Evolutionary conservation across 2,329 filamentous ascomycete genomes (phyloP), one percentile per base, ranked within the genome.

Genomic region (Clarireedia paspali): DNA sequence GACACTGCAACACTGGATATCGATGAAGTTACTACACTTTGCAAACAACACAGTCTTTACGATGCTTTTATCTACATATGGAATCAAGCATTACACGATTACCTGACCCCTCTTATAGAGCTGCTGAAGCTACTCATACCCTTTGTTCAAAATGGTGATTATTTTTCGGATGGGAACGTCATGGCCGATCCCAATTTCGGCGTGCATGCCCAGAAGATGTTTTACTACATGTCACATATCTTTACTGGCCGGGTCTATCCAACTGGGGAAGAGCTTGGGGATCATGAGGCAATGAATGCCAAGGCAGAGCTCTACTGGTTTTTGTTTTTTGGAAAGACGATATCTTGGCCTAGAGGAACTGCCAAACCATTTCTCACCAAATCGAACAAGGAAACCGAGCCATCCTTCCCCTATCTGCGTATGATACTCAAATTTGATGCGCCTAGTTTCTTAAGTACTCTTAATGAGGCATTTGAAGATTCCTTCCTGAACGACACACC

Each of bases 391-490:
- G 73, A 75, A 1, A 72, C 80, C 4, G 85, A 92, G 64, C 87
- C 87, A 0, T 84, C 89, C 0, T 97, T 96, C 67, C 88, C 90
- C 0, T 92, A 95, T 66, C 78, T 99, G 15, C 83, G 87, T 44
- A 80, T 90, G 63, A 84, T 99, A 48, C 79, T 99, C 47, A 85
- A 88, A 60, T 96, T 95, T 63, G 91, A 97, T 70, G 85, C 91
- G 0, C 83, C 91, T 1, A 96, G 89, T 70, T 95, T 97, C 64
- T 80, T 99, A 73, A 97, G 91, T 69, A 89, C 92, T 64, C 75
- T 99, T 42, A 99, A 99, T 63, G 95, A 99, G 71, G 94, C 92
- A 1, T 99, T 99, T 64, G 94, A 99, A 69, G 92, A 99, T 66
- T 79, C 85, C 0, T 99, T 96, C 64, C 74, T 99, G 55, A 99